Conservation (phyloP, 1,284 basidiomycete genomes). For the Fomitopsis betulina region DNA sequence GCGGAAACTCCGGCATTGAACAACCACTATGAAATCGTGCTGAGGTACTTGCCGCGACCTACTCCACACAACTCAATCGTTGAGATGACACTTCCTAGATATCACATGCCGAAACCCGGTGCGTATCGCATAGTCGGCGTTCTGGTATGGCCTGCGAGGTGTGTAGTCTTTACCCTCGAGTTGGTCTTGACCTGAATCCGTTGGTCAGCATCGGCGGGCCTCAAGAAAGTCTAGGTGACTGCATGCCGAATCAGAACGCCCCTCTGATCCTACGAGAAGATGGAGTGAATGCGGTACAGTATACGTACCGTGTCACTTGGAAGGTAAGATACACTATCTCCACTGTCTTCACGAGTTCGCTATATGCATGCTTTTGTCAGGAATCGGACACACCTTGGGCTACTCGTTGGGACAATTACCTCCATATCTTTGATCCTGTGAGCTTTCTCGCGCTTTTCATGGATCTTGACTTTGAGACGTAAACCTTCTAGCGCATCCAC, state of each 20-base stretch:
- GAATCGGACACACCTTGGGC: constrained; percentile 89
- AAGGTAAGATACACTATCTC: constrained; percentile 44
- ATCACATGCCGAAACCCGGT: constrained; percentile 70
- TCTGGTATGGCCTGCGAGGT: constrained; percentile 87
- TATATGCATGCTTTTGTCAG: constrained; percentile 29
- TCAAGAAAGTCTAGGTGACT: constrained; percentile 37
- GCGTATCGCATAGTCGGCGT: constrained; percentile 86
- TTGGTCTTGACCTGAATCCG: neutral
- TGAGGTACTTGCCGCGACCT: constrained; percentile 47
- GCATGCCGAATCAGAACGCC: constrained; percentile 24
- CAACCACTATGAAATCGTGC: constrained; percentile 87
- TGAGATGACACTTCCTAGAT: constrained; percentile 42
- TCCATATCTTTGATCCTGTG: constrained; percentile 72
- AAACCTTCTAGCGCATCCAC: constrained; percentile 52
- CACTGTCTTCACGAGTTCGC: neutral
- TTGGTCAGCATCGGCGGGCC: constrained; percentile 50
- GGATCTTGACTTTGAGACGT: neutral
- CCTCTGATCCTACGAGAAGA: constrained; percentile 65
- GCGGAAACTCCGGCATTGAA: constrained; percentile 70
- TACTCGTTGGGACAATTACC: constrained; percentile 95
- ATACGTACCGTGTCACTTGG: constrained; percentile 91
- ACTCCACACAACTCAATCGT: neutral
- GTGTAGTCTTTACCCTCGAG: constrained; percentile 1
- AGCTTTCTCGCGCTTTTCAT: constrained; percentile 2
- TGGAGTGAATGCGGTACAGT: constrained; percentile 67